These are phyloP conservation scores for Fraxinus velutina DNA, from an alignment of 305 asterid genomes.

Conservation along the genomic window DNA sequence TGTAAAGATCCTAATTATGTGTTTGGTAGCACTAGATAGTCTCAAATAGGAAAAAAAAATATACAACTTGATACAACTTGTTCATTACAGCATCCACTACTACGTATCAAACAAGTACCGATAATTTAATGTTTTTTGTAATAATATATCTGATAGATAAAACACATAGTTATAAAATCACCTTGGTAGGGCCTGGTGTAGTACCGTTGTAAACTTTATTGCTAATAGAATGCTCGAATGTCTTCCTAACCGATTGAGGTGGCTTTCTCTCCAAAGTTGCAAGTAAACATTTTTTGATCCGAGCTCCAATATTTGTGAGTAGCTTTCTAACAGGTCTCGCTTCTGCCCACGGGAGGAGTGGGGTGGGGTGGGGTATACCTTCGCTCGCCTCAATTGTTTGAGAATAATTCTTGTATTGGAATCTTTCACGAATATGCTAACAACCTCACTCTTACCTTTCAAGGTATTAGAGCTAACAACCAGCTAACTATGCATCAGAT, in stretches of 20 bases:
- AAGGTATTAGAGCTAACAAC: background rate
- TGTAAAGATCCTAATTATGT: background rate
- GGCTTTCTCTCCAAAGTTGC: slow-evolving; percentile 75
- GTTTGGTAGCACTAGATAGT: background rate
- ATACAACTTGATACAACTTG: background rate
- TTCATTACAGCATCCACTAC: background rate
- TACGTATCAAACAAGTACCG: background rate
- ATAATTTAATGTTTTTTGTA: background rate
- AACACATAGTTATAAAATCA: slow-evolving; percentile 30
- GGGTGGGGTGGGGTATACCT: slow-evolving; percentile 22
- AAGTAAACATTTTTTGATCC: slow-evolving; percentile 65
- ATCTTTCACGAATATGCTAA: slow-evolving; percentile 45
- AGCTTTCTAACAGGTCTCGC: slow-evolving; percentile 78
- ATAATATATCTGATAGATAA: slow-evolving; percentile 1
- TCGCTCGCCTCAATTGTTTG: slow-evolving; percentile 41
- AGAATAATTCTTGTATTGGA: slow-evolving; percentile 41
- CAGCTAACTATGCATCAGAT: no score
- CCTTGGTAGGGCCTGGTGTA: slow-evolving; percentile 99
- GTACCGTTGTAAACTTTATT: slow-evolving; percentile 95
- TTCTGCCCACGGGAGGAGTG: slow-evolving; percentile 69
- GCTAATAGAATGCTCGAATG: slow-evolving; percentile 79
- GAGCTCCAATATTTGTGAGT: slow-evolving; percentile 97
- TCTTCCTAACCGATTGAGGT: slow-evolving; percentile 84
- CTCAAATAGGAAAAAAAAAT: background rate
- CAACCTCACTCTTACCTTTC: slow-evolving; percentile 46